Base-by-base conservation (phyloP, 1,139 yeast genomes). In the Pichia sp. region DNA sequence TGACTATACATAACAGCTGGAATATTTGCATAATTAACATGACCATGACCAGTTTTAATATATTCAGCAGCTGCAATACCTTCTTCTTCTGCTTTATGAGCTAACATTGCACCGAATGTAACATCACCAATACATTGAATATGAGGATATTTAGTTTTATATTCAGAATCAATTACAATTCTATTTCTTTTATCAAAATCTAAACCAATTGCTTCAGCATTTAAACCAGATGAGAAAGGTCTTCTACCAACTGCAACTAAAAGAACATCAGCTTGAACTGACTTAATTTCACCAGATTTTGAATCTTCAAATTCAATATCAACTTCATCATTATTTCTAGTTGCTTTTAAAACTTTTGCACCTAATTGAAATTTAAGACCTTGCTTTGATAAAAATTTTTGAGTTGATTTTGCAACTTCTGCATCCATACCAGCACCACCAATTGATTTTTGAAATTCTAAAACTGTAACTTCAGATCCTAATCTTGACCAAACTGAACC, bases 51-150 rank as follows among this genome's bases (percentile, higher is more conserved):
- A 57, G 70, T 70, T 75, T 87, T 87, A 67, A 94, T 81, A 74
- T 79, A 86, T 72, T 94, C 99, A 53, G 79, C 97, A 53, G 96
- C 98, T 49, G 98, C 99, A 60, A 94, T 83, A 69, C 97, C 99
- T 76, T 94, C 99, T 69, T 94, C 99, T 74, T 94, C 99, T 52
- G 99, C 99, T 77, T 94, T 94, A 78, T 94, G 99, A 53, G 99
- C 99, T 71, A 94, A 80, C 99, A 94, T 94, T 60, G 96, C 94
- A 59, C 98, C 98, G 59, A 87, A 92, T 39, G 98, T 94, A 50
- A 83, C 97, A 65, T 94, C 99, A 67, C 99, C 99, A 68, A 92
- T 87, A 60, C 89, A 95, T 69, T 96, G 87, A 64, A 94, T 90
- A 71, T 94, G 95, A 51, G 89, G 84, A 69, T 75, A 80, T 70